These are phyloP conservation scores for Leucogyrophana mollusca DNA, from an alignment of 768 basidiomycete genomes.

Conservation along the genomic window DNA sequence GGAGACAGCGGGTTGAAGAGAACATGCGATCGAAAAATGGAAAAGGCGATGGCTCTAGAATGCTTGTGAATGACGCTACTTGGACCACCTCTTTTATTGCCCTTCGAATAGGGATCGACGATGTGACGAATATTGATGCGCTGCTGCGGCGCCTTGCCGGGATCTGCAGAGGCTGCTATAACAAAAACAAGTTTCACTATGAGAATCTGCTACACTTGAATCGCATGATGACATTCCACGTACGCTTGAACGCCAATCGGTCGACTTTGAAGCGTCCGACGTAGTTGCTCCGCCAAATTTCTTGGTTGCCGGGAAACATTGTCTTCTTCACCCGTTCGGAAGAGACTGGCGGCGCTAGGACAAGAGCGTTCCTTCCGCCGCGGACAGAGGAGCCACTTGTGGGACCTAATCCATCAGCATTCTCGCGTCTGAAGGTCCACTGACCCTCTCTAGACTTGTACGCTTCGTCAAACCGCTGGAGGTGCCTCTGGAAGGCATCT, in stretches of 20 bases:
- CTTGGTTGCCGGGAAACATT: conserved; percentile 36
- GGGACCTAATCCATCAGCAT: conserved; percentile 12
- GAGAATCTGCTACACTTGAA: not conserved
- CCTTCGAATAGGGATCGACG: conserved; percentile 45
- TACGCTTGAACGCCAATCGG: conserved; percentile 35
- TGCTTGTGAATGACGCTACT: conserved; percentile 77
- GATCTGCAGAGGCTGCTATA: conserved; percentile 40
- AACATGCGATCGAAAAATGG: conserved; percentile 65
- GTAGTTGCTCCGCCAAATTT: conserved; percentile 65
- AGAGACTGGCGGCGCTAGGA: conserved; percentile 8
- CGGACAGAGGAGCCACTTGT: conserved; percentile 18
- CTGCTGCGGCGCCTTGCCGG: conserved; percentile 62
- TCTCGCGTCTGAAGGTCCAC: conserved; percentile 56
- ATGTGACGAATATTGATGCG: conserved; percentile 63
- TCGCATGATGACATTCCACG: conserved; percentile 12
- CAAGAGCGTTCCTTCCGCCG: conserved; percentile 20
- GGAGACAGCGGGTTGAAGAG: conserved; percentile 17
- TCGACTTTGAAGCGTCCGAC: conserved; percentile 67
- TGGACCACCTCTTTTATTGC: conserved; percentile 51
- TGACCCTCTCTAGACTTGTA: conserved; percentile 43
- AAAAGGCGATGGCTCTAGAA: conserved; percentile 76
- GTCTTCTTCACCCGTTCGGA: conserved; percentile 17
- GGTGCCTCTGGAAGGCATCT: not conserved
- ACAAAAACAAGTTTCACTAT: conserved; percentile 2
- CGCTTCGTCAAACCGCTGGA: conserved; percentile 34